phyloP scores from a whole-genome alignment of 23 red algal species.

The Cyanidioschyzon merolae region DNA sequence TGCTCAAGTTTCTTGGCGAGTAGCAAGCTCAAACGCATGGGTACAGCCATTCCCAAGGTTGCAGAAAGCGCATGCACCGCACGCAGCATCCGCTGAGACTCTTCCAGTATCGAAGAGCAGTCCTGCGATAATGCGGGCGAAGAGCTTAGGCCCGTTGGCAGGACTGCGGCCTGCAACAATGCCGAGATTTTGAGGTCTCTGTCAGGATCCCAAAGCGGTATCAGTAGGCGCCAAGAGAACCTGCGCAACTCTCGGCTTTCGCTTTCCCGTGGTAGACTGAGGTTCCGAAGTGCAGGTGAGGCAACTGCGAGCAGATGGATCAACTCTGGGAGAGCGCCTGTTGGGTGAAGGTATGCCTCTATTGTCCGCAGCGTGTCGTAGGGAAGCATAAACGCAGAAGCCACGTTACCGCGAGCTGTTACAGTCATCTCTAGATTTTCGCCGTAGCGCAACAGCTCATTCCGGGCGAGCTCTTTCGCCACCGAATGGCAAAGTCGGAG shows the following conservation, averaged over 20 bases:
- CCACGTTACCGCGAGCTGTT: constrained; percentile 64
- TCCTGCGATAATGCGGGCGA: background rate
- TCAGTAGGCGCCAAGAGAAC: background rate
- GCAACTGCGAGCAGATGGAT: constrained; percentile 48
- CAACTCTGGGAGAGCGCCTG: constrained; percentile 51
- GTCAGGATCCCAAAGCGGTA: background rate
- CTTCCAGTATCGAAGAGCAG: background rate
- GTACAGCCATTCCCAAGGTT: background rate
- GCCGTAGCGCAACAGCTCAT: constrained; percentile 46
- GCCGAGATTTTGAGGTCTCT: background rate
- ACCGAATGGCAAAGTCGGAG: constrained; percentile 9
- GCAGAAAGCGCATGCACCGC: background rate
- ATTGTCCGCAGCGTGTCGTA: constrained; percentile 38
- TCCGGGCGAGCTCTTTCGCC: constrained; percentile 38
- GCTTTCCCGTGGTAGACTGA: background rate
- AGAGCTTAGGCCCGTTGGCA: background rate
- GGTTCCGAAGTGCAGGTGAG: background rate
- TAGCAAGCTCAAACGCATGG: background rate
- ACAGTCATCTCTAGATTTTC: constrained; percentile 32
- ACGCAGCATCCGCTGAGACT: background rate
- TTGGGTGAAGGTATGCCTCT: constrained; percentile 30
- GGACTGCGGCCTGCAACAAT: background rate
- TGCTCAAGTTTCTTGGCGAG: background rate
- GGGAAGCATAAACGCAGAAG: constrained; percentile 57
- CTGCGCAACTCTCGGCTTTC: background rate